A percentile compares a stretch with the other conserved stretches of the same genome.
Conservation (phyloP, 108 stramenopile species). For the Pseudonitzschia pungens region DNA sequence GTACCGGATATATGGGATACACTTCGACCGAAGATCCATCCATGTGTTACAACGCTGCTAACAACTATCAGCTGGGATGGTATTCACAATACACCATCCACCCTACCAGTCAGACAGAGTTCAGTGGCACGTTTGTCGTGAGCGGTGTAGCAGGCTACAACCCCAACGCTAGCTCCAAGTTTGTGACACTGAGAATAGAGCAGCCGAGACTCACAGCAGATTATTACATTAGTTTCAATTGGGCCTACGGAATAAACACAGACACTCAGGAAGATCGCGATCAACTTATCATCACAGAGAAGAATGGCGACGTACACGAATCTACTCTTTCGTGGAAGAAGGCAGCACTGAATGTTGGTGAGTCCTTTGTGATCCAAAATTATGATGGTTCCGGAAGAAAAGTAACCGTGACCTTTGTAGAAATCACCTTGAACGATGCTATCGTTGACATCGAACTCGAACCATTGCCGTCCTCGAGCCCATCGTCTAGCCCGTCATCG, state of each 20-base stretch:
- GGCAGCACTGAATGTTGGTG: slow-evolving; percentile 3
- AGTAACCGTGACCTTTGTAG: background rate
- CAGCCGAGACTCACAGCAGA: background rate
- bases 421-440: slow-evolving; percentile 1
- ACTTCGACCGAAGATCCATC: background rate
- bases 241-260: background rate
- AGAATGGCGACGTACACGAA: background rate
- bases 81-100: slow-evolving; percentile 5
- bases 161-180: background rate
- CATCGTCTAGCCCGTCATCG: background rate
- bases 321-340: slow-evolving; percentile 4
- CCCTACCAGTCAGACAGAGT: background rate
- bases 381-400: slow-evolving; percentile 5
- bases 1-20: slow-evolving; percentile 22
- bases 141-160: slow-evolving; percentile 12
- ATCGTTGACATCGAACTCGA: background rate
- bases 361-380: slow-evolving; percentile 4
- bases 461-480: background rate
- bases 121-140: background rate
- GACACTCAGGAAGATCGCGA: slow-evolving; percentile 4
- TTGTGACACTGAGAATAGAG: slow-evolving; percentile 3
- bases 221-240: slow-evolving; percentile 15
- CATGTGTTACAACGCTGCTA: slow-evolving; percentile 24
- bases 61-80: slow-evolving; percentile 21
- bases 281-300: slow-evolving; percentile 2